Conservation (phyloP, 352 stramenopile species). For the Phytopythium oedochilum region DNA sequence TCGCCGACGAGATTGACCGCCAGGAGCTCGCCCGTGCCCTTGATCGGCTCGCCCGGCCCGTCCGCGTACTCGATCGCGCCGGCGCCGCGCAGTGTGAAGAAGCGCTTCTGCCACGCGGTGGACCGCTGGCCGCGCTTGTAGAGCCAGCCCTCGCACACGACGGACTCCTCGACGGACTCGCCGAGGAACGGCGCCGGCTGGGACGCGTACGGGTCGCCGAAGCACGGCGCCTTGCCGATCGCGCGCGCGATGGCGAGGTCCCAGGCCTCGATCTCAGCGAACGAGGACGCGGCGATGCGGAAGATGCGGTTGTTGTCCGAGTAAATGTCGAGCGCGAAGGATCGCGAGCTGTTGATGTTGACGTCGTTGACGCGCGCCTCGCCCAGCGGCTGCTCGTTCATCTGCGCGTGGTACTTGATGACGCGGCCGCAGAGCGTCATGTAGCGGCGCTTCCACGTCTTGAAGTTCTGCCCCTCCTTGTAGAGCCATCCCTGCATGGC, state of each 20-base stretch:
- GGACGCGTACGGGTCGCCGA: slow-evolving; percentile 54
- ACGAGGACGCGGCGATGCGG: slow-evolving; percentile 53
- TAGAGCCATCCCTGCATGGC: slow-evolving; percentile 70
- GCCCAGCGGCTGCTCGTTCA: slow-evolving; percentile 49
- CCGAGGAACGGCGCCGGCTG: slow-evolving; percentile 60
- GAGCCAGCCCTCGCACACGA: slow-evolving; percentile 68
- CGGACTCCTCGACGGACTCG: slow-evolving; percentile 40
- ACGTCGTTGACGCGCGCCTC: slow-evolving; percentile 65
- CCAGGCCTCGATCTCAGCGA: slow-evolving; percentile 74
- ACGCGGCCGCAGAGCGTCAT: slow-evolving; percentile 57
- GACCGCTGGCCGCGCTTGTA: slow-evolving; percentile 61
- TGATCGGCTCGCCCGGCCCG: slow-evolving; percentile 49
- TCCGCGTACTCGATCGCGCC: slow-evolving; percentile 58
- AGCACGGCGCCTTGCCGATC: slow-evolving; percentile 51
- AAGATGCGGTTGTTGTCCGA: slow-evolving; percentile 82
- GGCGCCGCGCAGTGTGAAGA: slow-evolving; percentile 64
- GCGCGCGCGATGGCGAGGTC: slow-evolving; percentile 47
- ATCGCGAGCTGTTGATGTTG: slow-evolving; percentile 55
- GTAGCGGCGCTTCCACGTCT: slow-evolving; percentile 84
- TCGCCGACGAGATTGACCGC: slow-evolving; percentile 47
- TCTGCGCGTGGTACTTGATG: slow-evolving; percentile 65
- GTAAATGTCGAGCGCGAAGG: slow-evolving; percentile 76
- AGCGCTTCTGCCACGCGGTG: slow-evolving; percentile 62
- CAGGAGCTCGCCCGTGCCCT: slow-evolving; percentile 53
- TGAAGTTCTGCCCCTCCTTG: slow-evolving; percentile 86